Evolutionary conservation across 495 filamentous ascomycete genomes (phyloP), one percentile per base, ranked within the genome.

Genomic region (Peziza echinospora): DNA sequence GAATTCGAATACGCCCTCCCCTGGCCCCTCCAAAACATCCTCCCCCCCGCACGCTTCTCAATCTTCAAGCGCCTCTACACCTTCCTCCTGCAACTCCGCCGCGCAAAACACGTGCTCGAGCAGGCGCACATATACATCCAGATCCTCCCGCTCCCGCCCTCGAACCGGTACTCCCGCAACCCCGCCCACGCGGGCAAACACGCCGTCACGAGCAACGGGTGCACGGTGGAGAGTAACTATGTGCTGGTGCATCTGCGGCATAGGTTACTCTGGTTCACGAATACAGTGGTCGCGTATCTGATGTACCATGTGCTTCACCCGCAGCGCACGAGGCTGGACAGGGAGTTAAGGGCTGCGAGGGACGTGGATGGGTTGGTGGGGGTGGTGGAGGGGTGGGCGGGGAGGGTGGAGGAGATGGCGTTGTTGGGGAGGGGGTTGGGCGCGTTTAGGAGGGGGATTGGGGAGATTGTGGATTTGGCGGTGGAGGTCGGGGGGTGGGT

Each of bases 1-100:
- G 67, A 64, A 5, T 64, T 83, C 9, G 64, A 63, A 3, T 82
- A 78, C 50, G 61, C 70, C 42, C 67, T 94, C 3, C 73, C 80
- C 6, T 93, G 86, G 86, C 76, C 84, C 0, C 67, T 92, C n/a
- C 78, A 77, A 26, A 89, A 93, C 43, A 72, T 94, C 21, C 67
- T 93, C 41, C 72, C 69, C 0, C 69, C 71, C 21, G 62, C 69
- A 3, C 70, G 75, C 0, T 67, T 86, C 22, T 45, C 56, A 0
- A 64, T 65, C 0, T 92, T 93, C 58, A 77, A 80, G 50, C 63
- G 68, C 2, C 64, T 84, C 13, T 83, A 81, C 50, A 76, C 68
- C 0, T 75, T 93, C 25, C 66, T 91, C 0, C 69, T 87, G 23
- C 86, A 93, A 55, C 69, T 81, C 19, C 75, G 78, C 25, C 66